These are phyloP conservation scores for Trichomonas vaginalis DNA, from an alignment of 208 protist species.

Conservation along the genomic window DNA sequence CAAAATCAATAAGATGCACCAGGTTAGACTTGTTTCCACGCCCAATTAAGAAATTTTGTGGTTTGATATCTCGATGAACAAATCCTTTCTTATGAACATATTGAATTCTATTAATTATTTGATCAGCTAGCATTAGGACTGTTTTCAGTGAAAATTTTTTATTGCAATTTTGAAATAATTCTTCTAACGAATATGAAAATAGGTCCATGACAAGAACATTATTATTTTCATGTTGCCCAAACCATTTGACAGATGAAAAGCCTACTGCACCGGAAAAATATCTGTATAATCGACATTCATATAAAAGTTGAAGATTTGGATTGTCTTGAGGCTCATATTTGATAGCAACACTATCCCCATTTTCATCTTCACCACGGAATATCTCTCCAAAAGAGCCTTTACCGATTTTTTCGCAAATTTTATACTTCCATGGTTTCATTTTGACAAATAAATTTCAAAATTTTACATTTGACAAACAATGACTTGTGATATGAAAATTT, in stretches of 20 bases:
- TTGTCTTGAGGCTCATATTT: constrained; percentile 27
- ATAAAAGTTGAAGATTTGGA: constrained; percentile 78
- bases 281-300: constrained; percentile 82
- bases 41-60: constrained; percentile 97
- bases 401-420: neutral
- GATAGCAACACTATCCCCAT: neutral
- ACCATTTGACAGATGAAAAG: constrained; percentile 80
- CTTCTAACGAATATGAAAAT: constrained; percentile 84
- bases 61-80: constrained; percentile 83
- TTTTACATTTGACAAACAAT: no score
- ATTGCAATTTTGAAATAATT: constrained; percentile 76
- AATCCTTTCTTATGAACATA: constrained; percentile 86
- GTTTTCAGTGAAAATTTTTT: constrained; percentile 85
- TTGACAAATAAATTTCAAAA: no score
- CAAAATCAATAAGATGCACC: constrained; percentile 30
- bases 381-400: neutral
- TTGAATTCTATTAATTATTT: constrained; percentile 78
- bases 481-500: no score
- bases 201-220: constrained; percentile 96
- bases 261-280: constrained; percentile 62
- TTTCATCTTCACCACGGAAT: neutral
- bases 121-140: constrained; percentile 85
- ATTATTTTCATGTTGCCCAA: constrained; percentile 78
- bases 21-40: constrained; percentile 54
- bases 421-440: neutral